Percentiles rank a stretch among this genome's conserved stretches.
phyloP scores from a whole-genome alignment of 2,329 filamentous ascomycete species.

The Nakataea oryzae region DNA sequence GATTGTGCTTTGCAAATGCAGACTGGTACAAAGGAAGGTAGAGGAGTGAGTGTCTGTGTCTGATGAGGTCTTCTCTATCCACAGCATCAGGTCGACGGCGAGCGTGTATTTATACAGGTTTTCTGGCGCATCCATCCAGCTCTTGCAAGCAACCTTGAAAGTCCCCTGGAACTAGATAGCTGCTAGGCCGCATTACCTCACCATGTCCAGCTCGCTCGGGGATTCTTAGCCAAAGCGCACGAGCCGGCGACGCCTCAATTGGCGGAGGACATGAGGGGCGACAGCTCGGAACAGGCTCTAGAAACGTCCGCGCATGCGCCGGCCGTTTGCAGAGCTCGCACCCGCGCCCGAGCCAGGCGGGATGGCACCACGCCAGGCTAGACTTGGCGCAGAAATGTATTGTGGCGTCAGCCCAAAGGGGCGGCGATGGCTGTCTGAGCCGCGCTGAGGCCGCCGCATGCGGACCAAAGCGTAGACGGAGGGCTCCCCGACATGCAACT shows the following conservation, averaged over 20 bases:
- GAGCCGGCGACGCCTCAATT: neutral
- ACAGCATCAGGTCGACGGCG: neutral
- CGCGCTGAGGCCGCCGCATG: neutral
- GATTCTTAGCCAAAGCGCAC: neutral
- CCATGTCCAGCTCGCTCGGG: neutral
- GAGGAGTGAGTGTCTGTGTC: neutral
- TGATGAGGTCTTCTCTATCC: neutral
- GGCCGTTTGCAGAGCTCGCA: neutral
- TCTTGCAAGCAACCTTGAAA: neutral
- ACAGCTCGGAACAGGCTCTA: neutral
- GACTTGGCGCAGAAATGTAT: neutral
- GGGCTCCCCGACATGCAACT: neutral
- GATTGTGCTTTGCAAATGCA: neutral
- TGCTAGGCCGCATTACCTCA: neutral
- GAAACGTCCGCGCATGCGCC: neutral
- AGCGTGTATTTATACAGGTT: neutral
- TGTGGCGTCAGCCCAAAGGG: neutral
- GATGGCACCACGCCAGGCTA: neutral
- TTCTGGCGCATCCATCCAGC: neutral
- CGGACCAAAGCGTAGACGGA: neutral
- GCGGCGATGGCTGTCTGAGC: no score
- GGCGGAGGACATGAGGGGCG: no score
- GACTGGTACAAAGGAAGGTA: neutral
- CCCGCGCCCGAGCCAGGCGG: no score
- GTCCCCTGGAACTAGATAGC: neutral